Base-by-base conservation (phyloP, 345 rosid species). In the Arabidopsis arenosa region DNA sequence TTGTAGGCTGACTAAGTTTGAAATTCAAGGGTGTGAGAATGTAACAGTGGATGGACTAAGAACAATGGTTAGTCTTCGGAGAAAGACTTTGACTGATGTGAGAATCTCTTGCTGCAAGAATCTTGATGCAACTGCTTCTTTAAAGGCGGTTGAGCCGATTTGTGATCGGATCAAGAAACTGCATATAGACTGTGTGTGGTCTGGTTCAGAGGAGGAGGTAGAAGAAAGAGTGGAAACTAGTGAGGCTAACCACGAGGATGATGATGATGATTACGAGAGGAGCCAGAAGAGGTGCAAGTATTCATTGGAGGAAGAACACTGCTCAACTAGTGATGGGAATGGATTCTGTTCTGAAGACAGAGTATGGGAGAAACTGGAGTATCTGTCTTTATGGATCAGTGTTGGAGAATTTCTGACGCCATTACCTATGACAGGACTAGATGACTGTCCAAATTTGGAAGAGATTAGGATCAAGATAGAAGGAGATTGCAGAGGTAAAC, bases 151-250 rank as follows among this genome's bases (percentile, higher is more conserved):
- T 58, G 97, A 91, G 67, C 97, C 92, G 0, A 74, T 90, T 14
- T 73, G 82, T 17, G 86, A 87, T 51, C 77, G 80, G 58, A 86
- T 96, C 41, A 81, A 86, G 81, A 80, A 78, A 47, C 88, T 96
- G 39, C 97, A 91, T 72, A 81, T 95, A 1, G 99, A 95, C 58
- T 95, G 98, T 11, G 81, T 92, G 2, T 90, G 99, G 99, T 82
- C 83, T 67, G 81, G 78, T 28, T 51, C 78, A 48, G 85, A 79
- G 17, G 85, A 63, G 32, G 70, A 44, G 23, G 71, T 58, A 47
- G 65, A 60, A 47, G 78, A 39, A 7, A 68, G 17, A 9, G 78
- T 15, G 32, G 74, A 57, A 61, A 23, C 65, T 7, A 78, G 78
- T 12, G 9, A 60, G 63, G 3, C 70, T 54, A 30, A 30, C 33